phyloP scores from a whole-genome alignment of 2,329 filamentous ascomycete species.

The Aspergillus neotritici region DNA sequence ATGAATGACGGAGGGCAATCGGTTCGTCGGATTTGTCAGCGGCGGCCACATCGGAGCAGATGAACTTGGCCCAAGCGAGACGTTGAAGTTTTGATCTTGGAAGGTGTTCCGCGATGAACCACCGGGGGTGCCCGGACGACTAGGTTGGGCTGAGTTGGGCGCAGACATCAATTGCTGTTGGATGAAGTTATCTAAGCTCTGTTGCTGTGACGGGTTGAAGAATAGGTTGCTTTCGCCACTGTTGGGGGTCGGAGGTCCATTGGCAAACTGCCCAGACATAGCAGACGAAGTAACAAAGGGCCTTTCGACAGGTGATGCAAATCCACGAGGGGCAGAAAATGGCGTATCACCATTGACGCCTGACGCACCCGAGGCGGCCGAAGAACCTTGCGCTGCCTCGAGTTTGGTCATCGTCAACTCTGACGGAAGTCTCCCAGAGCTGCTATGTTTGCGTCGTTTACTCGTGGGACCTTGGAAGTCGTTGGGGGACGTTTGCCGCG shows the following conservation, averaged over 20 bases:
- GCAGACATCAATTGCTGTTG: slow-evolving; percentile 65
- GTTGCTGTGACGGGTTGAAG: slow-evolving; percentile 55
- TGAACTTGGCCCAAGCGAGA: slow-evolving; percentile 39
- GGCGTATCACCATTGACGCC: slow-evolving; percentile 37
- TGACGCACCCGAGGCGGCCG: slow-evolving; percentile 27
- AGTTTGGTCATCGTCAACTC: slow-evolving; percentile 77
- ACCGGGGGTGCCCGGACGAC: slow-evolving; percentile 69
- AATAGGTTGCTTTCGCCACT: slow-evolving; percentile 56
- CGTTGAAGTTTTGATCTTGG: slow-evolving; percentile 29
- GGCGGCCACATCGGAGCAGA: slow-evolving; percentile 50
- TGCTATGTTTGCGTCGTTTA: slow-evolving; percentile 79
- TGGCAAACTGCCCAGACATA: slow-evolving; percentile 47
- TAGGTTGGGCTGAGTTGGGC: slow-evolving; percentile 66
- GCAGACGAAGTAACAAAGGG: slow-evolving; percentile 42
- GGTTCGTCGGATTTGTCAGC: slow-evolving; percentile 46
- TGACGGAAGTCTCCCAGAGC: slow-evolving; percentile 62
- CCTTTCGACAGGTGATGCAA: slow-evolving; percentile 39
- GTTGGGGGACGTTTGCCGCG: slow-evolving; percentile 67
- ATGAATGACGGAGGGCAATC: slow-evolving; percentile 61
- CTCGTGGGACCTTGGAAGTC: slow-evolving; percentile 59
- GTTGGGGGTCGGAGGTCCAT: slow-evolving; percentile 61
- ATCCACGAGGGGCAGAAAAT: slow-evolving; percentile 36
- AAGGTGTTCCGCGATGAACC: slow-evolving; percentile 41
- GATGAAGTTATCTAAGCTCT: slow-evolving; percentile 60
- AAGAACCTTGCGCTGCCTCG: slow-evolving; percentile 50